A percentile compares a stretch with the other conserved stretches of the same genome.
Conservation (phyloP, 176 grass and related monocot species). For the Paspalum vaginatum region DNA sequence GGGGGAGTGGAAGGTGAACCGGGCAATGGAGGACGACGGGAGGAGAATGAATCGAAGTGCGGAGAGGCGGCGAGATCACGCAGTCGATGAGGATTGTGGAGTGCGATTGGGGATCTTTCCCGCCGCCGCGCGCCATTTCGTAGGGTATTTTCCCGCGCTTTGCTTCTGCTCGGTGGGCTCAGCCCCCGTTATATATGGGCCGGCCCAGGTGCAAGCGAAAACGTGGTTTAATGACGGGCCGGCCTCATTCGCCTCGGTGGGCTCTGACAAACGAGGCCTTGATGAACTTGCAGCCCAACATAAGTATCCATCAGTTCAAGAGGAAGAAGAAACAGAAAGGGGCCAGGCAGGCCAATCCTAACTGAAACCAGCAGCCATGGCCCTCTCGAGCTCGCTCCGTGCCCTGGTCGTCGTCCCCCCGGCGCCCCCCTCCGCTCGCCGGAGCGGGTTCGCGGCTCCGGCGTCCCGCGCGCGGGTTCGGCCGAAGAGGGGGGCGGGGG, state of each 20-base stretch:
- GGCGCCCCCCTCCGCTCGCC: background rate
- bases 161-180: background rate
- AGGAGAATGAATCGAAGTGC: background rate
- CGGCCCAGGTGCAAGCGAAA: background rate
- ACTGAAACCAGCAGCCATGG: slow-evolving; percentile 30
- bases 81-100: slow-evolving; percentile 10
- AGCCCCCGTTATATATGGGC: background rate
- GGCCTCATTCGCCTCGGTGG: background rate
- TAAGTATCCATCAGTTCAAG: background rate
- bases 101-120: slow-evolving; percentile 26
- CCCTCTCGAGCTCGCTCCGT: slow-evolving; percentile 40
- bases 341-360: background rate
- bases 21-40: background rate
- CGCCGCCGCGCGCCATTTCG: slow-evolving; percentile 43
- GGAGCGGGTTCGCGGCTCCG: background rate
- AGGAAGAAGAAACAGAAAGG: background rate
- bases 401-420: slow-evolving; percentile 19
- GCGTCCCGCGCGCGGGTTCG: background rate
- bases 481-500: slow-evolving; percentile 13
- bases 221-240: background rate
- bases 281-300: slow-evolving; percentile 9
- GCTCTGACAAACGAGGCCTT: background rate
- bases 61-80: background rate
- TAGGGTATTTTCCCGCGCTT: slow-evolving; percentile 33
- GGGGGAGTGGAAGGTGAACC: background rate